These are phyloP conservation scores for Kuraishia floccosa DNA, from an alignment of 805 yeast species.

Conservation along the genomic window DNA sequence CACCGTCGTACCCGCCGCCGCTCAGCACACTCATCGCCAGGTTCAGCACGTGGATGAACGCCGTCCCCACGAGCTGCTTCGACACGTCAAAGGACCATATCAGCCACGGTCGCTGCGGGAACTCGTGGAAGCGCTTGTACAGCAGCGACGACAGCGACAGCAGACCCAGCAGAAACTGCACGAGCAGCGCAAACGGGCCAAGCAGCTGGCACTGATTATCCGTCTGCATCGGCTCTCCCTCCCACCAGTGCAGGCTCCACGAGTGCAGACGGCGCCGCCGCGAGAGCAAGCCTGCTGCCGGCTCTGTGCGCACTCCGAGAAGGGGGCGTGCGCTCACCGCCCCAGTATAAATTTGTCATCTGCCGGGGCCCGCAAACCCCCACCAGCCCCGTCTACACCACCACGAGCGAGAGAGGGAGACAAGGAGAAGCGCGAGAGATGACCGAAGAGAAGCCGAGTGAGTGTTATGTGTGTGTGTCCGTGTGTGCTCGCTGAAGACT, in stretches of 20 bases:
- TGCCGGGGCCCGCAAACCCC: too few relatives aligned
- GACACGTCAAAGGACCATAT: slow-evolving; percentile 87
- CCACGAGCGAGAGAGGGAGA: too few relatives aligned
- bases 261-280: too few relatives aligned
- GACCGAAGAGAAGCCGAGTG: slow-evolving; percentile 1
- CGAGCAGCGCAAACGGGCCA: slow-evolving; percentile 77
- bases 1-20: slow-evolving; percentile 14
- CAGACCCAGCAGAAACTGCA: slow-evolving; percentile 70
- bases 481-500: too few relatives aligned
- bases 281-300: too few relatives aligned
- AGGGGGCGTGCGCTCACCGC: too few relatives aligned
- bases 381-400: too few relatives aligned
- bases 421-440: background rate
- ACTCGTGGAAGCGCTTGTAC: slow-evolving; percentile 66
- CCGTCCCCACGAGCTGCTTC: slow-evolving; percentile 82
- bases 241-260: too few relatives aligned
- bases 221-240: too few relatives aligned
- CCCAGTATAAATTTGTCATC: too few relatives aligned
- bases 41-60: slow-evolving; percentile 74
- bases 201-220: slow-evolving; percentile 53
- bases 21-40: slow-evolving; percentile 57
- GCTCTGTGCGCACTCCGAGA: too few relatives aligned
- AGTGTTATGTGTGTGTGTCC: background rate
- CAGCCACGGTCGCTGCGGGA: slow-evolving; percentile 71
- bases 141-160: slow-evolving; percentile 66